Percentiles rank a stretch among this genome's conserved stretches.
phyloP scores from a whole-genome alignment of 2,329 filamentous ascomycete genomes.

The Didymella lethalis region DNA sequence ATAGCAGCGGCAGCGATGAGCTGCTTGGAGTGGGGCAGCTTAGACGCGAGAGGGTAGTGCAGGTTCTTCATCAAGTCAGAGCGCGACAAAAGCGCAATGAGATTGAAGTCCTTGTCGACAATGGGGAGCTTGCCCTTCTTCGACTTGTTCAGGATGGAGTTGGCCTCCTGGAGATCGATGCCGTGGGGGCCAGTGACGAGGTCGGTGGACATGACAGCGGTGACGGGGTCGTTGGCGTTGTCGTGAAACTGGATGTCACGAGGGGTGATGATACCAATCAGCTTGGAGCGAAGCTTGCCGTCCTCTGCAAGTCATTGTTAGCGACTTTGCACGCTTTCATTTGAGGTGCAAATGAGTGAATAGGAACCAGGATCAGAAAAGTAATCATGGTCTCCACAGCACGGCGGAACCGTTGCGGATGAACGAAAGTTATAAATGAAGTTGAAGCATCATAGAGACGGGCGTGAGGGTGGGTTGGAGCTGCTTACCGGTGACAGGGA shows the following conservation, averaged over 20 bases:
- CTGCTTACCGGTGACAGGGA: slow-evolving; percentile 93
- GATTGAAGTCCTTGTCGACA: slow-evolving; percentile 81
- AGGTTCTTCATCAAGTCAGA: slow-evolving; percentile 99
- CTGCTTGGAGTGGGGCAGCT: slow-evolving; percentile 96
- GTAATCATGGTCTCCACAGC: slow-evolving; percentile 73
- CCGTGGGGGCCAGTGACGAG: slow-evolving; percentile 87
- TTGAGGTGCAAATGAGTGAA: slow-evolving; percentile 10
- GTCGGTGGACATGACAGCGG: slow-evolving; percentile 93
- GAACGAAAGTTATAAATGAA: slow-evolving; percentile 99
- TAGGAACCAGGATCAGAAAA: slow-evolving; percentile 56
- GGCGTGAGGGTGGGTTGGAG: slow-evolving; percentile 24
- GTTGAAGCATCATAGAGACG: slow-evolving; percentile 75
- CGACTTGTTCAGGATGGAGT: slow-evolving; percentile 89
- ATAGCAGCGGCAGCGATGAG: slow-evolving; percentile 94
- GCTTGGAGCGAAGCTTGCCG: slow-evolving; percentile 92
- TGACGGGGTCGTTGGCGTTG: slow-evolving; percentile 74
- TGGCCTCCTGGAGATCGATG: slow-evolving; percentile 86
- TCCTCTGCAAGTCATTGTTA: slow-evolving; percentile 68
- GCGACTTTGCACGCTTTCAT: slow-evolving; percentile 19
- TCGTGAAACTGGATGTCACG: slow-evolving; percentile 97
- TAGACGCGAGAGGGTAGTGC: slow-evolving; percentile 94
- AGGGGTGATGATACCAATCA: slow-evolving; percentile 96
- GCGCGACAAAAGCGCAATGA: slow-evolving; percentile 60
- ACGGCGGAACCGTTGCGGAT: slow-evolving; percentile 92
- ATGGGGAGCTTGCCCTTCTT: slow-evolving; percentile 99